Percentiles rank a stretch among this genome's conserved stretches.
Evolutionary conservation across 768 basidiomycete genomes (phyloP).

Genomic region (Tylopilus sp.): DNA sequence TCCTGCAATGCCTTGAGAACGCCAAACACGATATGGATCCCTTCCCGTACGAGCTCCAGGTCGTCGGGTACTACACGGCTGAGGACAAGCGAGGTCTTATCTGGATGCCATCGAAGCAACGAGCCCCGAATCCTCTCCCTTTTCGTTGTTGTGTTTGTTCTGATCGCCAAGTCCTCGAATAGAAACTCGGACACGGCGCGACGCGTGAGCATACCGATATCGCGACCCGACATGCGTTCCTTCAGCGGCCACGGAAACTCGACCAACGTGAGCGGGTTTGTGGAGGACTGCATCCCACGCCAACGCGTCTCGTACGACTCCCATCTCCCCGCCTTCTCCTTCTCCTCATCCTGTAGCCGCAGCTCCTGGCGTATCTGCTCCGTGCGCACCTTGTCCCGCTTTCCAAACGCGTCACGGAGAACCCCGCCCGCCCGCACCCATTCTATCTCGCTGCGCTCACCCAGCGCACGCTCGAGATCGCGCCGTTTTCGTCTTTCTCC

Average conservation of each 20-base stretch:
- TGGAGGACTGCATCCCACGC: constrained; percentile 36
- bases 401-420: constrained; percentile 47
- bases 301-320: constrained; percentile 53
- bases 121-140: constrained; percentile 57
- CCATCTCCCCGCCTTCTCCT: constrained; percentile 41
- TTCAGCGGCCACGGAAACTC: constrained; percentile 65
- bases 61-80: constrained; percentile 44
- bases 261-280: constrained; percentile 36
- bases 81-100: constrained; percentile 52
- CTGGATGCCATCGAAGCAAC: constrained; percentile 67
- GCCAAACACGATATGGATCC: constrained; percentile 43
- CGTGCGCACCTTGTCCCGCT: constrained; percentile 49
- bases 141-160: constrained; percentile 38
- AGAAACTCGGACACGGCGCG: constrained; percentile 49
- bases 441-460: constrained; percentile 48
- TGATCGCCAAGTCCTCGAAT: constrained; percentile 41
- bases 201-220: constrained; percentile 35
- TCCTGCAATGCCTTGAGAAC: constrained; percentile 34
- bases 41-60: constrained; percentile 41
- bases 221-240: constrained; percentile 10
- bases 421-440: constrained; percentile 61
- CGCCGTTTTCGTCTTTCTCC: constrained; percentile 19
- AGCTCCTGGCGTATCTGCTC: constrained; percentile 47
- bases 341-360: constrained; percentile 41
- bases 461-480: constrained; percentile 39